Conservation (phyloP, 495 filamentous ascomycete genomes). For the Tuber aestivum region DNA sequence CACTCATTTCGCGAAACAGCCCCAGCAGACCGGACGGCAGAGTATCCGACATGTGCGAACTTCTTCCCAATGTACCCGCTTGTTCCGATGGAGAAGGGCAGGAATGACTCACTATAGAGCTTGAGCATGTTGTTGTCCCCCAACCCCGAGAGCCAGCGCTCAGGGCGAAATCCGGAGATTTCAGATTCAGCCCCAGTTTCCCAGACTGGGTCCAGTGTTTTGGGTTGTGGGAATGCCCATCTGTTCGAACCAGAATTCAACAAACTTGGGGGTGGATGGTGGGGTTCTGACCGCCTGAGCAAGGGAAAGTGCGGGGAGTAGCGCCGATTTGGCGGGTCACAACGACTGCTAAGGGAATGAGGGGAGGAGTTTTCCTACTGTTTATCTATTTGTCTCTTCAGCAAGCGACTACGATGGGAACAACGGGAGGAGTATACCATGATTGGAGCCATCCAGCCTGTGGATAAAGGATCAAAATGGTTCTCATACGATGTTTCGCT, state of each 20-base stretch:
- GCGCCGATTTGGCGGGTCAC: not conserved
- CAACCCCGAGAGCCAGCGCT: not conserved
- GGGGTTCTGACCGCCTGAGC: not conserved
- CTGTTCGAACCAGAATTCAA: not conserved
- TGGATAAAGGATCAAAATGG: not conserved
- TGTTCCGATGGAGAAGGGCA: constrained; percentile 68
- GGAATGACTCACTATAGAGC: constrained; percentile 42
- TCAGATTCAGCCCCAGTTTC: not conserved
- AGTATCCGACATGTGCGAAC: constrained; percentile 71
- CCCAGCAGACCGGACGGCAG: constrained; percentile 61
- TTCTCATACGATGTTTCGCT: not conserved
- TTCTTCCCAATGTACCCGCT: constrained; percentile 62
- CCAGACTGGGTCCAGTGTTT: not conserved
- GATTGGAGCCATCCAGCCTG: not conserved
- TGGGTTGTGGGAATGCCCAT: not conserved
- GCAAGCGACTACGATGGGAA: not conserved
- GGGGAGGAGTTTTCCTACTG: not conserved
- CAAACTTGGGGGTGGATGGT: not conserved
- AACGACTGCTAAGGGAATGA: not conserved
- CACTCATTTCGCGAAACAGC: constrained; percentile 58
- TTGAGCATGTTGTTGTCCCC: not conserved
- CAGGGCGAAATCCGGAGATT: not conserved
- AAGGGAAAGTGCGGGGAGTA: not conserved
- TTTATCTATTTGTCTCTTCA: not conserved
- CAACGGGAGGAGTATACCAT: not conserved